Conservation (phyloP, 2,329 filamentous ascomycete species). For the Phaeosphaeria sp. region DNA sequence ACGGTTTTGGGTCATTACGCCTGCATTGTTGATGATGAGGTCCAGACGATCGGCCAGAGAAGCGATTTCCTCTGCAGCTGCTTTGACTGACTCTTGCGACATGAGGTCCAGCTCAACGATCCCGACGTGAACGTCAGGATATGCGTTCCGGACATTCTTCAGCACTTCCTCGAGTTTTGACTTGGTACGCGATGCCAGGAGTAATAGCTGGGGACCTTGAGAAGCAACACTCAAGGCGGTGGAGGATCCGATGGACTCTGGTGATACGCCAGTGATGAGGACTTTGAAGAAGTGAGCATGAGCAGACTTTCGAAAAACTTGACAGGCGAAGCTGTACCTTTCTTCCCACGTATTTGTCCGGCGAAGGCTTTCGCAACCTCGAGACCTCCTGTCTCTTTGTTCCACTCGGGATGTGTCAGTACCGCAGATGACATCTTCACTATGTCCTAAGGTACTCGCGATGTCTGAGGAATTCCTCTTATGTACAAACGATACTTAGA, state of each 20-base stretch:
- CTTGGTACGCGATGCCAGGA: constrained; percentile 52
- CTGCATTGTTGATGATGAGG: constrained; percentile 56
- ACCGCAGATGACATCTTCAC: constrained; percentile 13
- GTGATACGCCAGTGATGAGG: constrained; percentile 46
- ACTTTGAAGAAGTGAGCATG: constrained; percentile 29
- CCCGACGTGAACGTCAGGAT: constrained; percentile 32
- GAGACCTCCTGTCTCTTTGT: constrained; percentile 36
- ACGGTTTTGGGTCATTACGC: constrained; percentile 40
- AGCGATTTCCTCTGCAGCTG: constrained; percentile 41
- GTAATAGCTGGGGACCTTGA: constrained; percentile 32
- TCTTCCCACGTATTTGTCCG: constrained; percentile 34
- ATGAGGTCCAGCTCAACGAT: constrained; percentile 47
- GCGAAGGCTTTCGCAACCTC: constrained; percentile 41
- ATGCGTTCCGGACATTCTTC: constrained; percentile 38
- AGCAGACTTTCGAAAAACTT: not conserved
- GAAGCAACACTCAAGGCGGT: constrained; percentile 37
- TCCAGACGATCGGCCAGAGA: constrained; percentile 45
- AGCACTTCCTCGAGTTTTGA: constrained; percentile 51
- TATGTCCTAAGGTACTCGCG: not conserved
- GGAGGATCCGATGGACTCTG: constrained; percentile 39
- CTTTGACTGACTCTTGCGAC: constrained; percentile 44
- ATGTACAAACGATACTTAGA: not conserved
- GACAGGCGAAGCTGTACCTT: constrained; percentile 15
- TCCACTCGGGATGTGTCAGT: constrained; percentile 47
- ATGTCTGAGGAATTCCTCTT: not conserved